These are phyloP conservation scores for Botrytis sinoallii DNA, from an alignment of 2,329 filamentous ascomycete genomes.

Conservation along the genomic window DNA sequence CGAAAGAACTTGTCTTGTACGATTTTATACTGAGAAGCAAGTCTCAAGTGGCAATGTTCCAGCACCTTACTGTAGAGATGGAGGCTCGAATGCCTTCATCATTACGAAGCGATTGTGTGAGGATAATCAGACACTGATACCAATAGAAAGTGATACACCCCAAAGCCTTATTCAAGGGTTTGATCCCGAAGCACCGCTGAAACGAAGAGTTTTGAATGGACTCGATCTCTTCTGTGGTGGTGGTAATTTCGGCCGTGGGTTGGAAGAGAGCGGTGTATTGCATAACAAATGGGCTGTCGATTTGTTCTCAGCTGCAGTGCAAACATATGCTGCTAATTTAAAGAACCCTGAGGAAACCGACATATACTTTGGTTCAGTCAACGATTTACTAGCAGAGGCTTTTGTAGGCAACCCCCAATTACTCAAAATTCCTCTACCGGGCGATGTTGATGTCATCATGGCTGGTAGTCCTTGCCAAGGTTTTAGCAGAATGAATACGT, in stretches of 20 bases:
- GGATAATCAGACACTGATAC: conserved; percentile 34
- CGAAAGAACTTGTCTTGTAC: conserved; percentile 56
- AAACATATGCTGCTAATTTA: conserved; percentile 70
- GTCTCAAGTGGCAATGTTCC: conserved; percentile 43
- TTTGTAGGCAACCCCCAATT: conserved; percentile 48
- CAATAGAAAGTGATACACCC: conserved; percentile 39
- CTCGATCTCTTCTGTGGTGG: conserved; percentile 76
- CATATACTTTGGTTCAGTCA: conserved; percentile 69
- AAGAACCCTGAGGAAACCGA: conserved; percentile 42
- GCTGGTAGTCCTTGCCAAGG: conserved; percentile 77
- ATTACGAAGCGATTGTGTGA: conserved; percentile 47
- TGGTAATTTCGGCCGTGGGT: conserved; percentile 71
- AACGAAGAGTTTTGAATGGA: conserved; percentile 48
- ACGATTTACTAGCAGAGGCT: conserved; percentile 59
- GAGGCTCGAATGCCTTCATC: conserved; percentile 65
- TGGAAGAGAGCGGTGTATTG: conserved; percentile 68
- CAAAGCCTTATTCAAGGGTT: conserved; percentile 52
- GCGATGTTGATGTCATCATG: conserved; percentile 65
- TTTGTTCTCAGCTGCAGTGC: conserved; percentile 58
- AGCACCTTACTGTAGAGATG: conserved; percentile 62
- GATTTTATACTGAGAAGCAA: conserved; percentile 48
- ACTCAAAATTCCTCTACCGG: conserved; percentile 52
- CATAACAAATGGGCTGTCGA: conserved; percentile 68
- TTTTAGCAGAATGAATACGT: conserved; percentile 62
- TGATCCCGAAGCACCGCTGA: conserved; percentile 41